Base-by-base conservation (phyloP, 331 rosid genomes). In the Quercus tomentella region DNA sequence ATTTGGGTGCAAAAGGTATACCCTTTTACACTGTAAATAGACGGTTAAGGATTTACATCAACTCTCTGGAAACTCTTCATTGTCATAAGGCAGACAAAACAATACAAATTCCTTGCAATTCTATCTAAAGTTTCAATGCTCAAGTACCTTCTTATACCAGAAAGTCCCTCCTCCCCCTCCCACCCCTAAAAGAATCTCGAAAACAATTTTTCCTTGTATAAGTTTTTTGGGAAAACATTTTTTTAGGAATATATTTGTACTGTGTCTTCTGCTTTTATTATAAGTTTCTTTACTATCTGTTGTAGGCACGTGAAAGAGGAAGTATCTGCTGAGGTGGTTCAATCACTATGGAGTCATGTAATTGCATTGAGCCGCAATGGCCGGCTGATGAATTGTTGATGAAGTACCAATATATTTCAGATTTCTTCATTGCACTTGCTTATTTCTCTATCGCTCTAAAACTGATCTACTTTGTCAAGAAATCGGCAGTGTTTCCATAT, bases 371-470 rank as follows among this genome's bases (percentile, higher is more conserved):
- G 60, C 97, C 99, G 17, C 94, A 88, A 84, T 88, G 81, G 88
- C 92, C 94, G 16, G 96, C 92, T 1, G 99, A 93, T 82, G 99
- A 96, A 20, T 82, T 96, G 76, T 78, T 96, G 82, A 89, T 90
- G 89, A 96, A 89, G 81, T 96, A 96, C 72, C 99, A 96, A 82
- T 96, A 96, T 82, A 93, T 96, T 52, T 96, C 98, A 0, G 99
- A 96, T 86, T 93, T 93, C 87, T 91, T 93, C 84, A 96, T 93
- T 45, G 99, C 98, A 1, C 82, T 96, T 41, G 99, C 99, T 6
- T 95, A 93, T 85, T 95, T 93, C 88, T 95, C 99, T 14, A 93
- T 95, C 84, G 97, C 99, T 7, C 82, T 93, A 28, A 98, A 95
- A 90, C 91, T 95, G 74, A 91, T 95, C 60, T 95, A 95, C 88